Evolutionary conservation across 495 filamentous ascomycete genomes (phyloP).

Genomic region (Arthonia radiata): DNA sequence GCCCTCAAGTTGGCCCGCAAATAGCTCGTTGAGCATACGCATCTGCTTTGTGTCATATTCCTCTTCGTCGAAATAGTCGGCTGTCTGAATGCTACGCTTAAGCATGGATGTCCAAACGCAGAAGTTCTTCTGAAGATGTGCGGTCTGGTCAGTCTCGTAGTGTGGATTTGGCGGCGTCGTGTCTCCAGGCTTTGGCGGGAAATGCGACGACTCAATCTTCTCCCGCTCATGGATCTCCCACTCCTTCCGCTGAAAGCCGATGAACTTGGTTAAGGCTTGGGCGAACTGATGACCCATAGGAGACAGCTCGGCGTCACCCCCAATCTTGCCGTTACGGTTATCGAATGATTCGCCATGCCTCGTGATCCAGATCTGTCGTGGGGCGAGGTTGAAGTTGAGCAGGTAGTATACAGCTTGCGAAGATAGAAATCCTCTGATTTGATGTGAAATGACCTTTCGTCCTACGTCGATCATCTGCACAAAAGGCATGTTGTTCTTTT

Average conservation of each 20-base stretch:
- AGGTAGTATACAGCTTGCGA: conserved; percentile 80
- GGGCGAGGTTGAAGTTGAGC: conserved; percentile 84
- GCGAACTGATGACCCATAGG: conserved; percentile 50
- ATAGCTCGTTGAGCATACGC: conserved; percentile 93
- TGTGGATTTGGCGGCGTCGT: conserved; percentile 87
- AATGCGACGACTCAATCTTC: conserved; percentile 39
- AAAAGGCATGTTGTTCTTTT: conserved; percentile 67
- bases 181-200: conserved; percentile 70
- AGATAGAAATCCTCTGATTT: conserved; percentile 73
- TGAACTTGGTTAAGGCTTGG: conserved; percentile 46
- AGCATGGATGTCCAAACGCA: conserved; percentile 98
- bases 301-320: conserved; percentile 63
- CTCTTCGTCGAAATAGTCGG: conserved; percentile 79
- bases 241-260: conserved; percentile 42
- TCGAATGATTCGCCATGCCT: conserved; percentile 71
- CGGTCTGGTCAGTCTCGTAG: conserved; percentile 27
- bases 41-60: conserved; percentile 93
- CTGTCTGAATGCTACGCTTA: conserved; percentile 59
- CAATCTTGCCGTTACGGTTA: conserved; percentile 56
- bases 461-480: conserved; percentile 97
- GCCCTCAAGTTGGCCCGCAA: conserved; percentile 78
- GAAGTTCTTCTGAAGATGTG: conserved; percentile 52
- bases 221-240: conserved; percentile 59
- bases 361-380: conserved; percentile 93
- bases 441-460: conserved; percentile 72